Conservation (phyloP, 441 rosid species). For the Mallotus repandus region DNA sequence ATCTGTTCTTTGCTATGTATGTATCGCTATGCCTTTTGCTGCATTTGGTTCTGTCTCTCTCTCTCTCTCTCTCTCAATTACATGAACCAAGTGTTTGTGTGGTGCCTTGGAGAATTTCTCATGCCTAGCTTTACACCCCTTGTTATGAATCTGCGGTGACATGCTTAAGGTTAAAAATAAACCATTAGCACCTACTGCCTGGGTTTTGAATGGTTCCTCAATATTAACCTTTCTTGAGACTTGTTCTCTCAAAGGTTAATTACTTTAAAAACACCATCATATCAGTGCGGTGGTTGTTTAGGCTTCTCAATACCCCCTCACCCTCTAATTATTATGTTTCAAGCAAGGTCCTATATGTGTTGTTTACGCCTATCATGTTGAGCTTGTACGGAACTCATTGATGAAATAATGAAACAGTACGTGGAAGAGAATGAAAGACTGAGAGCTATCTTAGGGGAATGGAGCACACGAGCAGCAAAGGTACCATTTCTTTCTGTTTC, state of each 20-base stretch:
- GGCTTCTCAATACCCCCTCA: neutral
- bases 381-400: constrained; percentile 1
- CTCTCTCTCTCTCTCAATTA: no score
- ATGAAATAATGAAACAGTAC: constrained; percentile 47
- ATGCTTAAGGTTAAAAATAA: neutral
- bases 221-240: neutral
- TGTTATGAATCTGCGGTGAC: neutral
- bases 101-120: neutral
- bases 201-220: neutral
- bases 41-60: neutral
- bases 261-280: neutral
- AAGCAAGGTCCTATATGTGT: neutral
- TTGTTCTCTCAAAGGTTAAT: neutral
- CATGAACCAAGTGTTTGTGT: neutral
- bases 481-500: constrained; percentile 31
- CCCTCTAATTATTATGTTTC: neutral
- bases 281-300: neutral
- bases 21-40: neutral
- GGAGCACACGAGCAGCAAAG: constrained; percentile 95
- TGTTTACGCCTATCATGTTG: neutral
- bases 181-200: neutral
- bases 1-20: neutral
- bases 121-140: neutral
- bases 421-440: constrained; percentile 94
- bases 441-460: constrained; percentile 87